These are phyloP conservation scores for Lachnellula cervina DNA, from an alignment of 2,329 filamentous ascomycete genomes.

Conservation along the genomic window DNA sequence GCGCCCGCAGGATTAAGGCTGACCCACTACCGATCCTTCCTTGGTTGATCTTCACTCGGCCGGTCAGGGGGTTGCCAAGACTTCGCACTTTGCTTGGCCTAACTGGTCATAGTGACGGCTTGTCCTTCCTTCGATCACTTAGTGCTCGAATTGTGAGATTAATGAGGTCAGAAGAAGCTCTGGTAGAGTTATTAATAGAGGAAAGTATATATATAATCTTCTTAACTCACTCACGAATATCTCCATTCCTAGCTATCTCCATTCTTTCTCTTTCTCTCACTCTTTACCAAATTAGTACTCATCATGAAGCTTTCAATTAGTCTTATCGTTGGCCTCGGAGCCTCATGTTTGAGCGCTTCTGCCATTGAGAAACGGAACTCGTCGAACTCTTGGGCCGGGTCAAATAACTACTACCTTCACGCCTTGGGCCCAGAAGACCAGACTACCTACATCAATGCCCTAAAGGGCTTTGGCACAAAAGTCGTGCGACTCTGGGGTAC, in stretches of 20 bases:
- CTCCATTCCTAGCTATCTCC: not conserved
- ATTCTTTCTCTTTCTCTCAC: not conserved
- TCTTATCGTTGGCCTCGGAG: slow-evolving; percentile 1
- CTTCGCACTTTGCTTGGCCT: too few relatives aligned
- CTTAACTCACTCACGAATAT: not conserved
- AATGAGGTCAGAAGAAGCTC: too few relatives aligned
- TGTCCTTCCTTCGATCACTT: too few relatives aligned
- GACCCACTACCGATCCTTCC: too few relatives aligned
- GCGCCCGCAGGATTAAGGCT: too few relatives aligned
- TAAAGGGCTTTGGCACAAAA: not conserved
- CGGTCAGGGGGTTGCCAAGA: too few relatives aligned
- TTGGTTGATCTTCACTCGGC: too few relatives aligned
- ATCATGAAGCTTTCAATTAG: not conserved
- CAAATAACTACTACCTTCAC: slow-evolving; percentile 6
- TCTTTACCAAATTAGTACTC: not conserved
- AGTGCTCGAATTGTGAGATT: too few relatives aligned
- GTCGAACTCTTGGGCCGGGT: slow-evolving; percentile 3
- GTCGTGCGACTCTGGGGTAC: slow-evolving; percentile 3
- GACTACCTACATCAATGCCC: not conserved
- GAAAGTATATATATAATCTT: too few relatives aligned
- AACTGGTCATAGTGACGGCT: too few relatives aligned
- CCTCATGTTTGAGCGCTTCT: not conserved
- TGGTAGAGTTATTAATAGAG: too few relatives aligned
- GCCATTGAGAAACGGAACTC: slow-evolving; percentile 2
- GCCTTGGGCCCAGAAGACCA: not conserved